Evolutionary conservation across 2,329 filamentous ascomycete genomes (phyloP).

Genomic region (Aureobasidium melanogenum): DNA sequence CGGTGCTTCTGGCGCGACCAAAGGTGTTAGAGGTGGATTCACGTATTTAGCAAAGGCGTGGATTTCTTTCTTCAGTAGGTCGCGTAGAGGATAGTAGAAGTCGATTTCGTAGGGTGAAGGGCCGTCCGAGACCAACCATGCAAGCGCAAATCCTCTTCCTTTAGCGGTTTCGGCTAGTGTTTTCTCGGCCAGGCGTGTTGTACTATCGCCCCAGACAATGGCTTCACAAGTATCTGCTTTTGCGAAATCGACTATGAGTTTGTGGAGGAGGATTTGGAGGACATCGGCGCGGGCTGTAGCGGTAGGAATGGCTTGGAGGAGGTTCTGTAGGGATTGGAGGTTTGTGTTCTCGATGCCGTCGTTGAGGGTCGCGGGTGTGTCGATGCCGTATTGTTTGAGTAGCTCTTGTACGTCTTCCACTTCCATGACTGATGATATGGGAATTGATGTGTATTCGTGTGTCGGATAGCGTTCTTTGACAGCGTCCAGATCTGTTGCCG

Average conservation of each 20-base stretch:
- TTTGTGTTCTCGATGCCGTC: background rate
- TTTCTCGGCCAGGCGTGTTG: slow-evolving; percentile 77
- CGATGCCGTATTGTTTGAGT: background rate
- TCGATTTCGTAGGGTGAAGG: slow-evolving; percentile 46
- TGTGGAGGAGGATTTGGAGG: slow-evolving; percentile 58
- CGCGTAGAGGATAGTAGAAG: slow-evolving; percentile 74
- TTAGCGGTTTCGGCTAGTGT: slow-evolving; percentile 84
- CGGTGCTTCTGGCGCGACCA: slow-evolving; percentile 26
- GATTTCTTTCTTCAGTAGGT: slow-evolving; percentile 76
- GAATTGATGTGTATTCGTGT: slow-evolving; percentile 53
- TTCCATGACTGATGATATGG: slow-evolving; percentile 51
- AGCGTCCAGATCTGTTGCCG: slow-evolving; percentile 17
- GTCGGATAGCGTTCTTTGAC: slow-evolving; percentile 54
- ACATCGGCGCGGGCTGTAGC: slow-evolving; percentile 70
- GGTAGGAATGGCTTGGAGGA: slow-evolving; percentile 59
- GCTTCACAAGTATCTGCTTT: slow-evolving; percentile 53
- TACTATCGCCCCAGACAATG: slow-evolving; percentile 76
- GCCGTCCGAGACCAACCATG: slow-evolving; percentile 75
- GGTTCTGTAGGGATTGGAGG: slow-evolving; percentile 30
- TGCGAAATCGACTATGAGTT: slow-evolving; percentile 61
- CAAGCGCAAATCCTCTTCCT: slow-evolving; percentile 74
- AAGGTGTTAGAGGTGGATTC: slow-evolving; percentile 30
- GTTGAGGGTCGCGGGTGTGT: background rate
- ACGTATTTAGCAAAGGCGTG: slow-evolving; percentile 48
- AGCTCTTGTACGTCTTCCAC: slow-evolving; percentile 9